Evolutionary conservation across 1,284 basidiomycete species (phyloP).

Genomic region (Cerrena zonata): DNA sequence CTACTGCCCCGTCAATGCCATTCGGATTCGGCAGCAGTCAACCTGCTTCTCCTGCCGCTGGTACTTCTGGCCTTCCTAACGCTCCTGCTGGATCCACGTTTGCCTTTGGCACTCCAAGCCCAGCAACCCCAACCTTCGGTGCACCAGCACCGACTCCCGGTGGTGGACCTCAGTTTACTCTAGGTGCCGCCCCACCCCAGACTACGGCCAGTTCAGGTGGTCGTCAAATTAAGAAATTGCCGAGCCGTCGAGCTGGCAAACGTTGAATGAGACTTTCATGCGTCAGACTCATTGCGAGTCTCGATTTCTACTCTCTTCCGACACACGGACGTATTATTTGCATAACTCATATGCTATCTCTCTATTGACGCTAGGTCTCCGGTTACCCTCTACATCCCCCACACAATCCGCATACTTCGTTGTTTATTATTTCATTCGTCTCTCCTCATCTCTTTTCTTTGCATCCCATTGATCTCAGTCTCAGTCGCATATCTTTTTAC

Average conservation of each 20-base stretch:
- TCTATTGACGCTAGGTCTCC: no score
- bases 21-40: slow-evolving; percentile 28
- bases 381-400: no score
- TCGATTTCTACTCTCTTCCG: no score
- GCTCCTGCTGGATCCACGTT: slow-evolving; percentile 23
- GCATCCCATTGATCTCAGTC: not conserved
- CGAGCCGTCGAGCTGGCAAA: slow-evolving; percentile 25
- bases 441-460: not conserved
- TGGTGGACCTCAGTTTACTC: slow-evolving; percentile 24
- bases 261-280: no score
- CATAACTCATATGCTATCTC: no score
- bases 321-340: no score
- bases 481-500: not conserved
- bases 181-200: slow-evolving; percentile 28
- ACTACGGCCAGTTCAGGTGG: slow-evolving; percentile 11
- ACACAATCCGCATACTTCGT: no score
- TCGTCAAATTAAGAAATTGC: slow-evolving; percentile 29
- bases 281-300: no score
- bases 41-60: slow-evolving; percentile 31
- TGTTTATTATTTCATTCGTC: slow-evolving; percentile 4
- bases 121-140: slow-evolving; percentile 20
- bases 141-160: slow-evolving; percentile 16
- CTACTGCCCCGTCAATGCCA: slow-evolving; percentile 25
- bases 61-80: slow-evolving; percentile 24
- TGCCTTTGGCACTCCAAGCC: slow-evolving; percentile 22